A percentile compares a stretch with the other conserved stretches of the same genome.
phyloP scores from a whole-genome alignment of 1,284 basidiomycete species.

The Sporisorium graminicola region DNA sequence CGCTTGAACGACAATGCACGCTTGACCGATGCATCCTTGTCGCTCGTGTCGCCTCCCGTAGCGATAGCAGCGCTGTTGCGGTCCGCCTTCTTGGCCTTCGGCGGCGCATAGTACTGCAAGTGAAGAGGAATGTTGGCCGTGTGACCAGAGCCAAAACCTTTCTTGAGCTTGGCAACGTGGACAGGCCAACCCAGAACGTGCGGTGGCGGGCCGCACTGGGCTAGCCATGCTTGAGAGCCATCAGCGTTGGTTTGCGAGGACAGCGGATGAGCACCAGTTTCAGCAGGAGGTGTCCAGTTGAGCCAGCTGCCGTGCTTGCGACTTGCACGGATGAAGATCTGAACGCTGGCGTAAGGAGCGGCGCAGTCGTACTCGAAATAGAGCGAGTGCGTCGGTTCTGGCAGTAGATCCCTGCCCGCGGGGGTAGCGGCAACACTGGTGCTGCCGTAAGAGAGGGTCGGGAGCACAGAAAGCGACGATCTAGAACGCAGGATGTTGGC shows the following conservation, averaged over 20 bases:
- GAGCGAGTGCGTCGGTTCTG: slow-evolving; percentile 56
- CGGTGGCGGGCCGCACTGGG: slow-evolving; percentile 54
- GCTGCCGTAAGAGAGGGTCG: slow-evolving; percentile 28
- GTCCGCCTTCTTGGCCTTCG: slow-evolving; percentile 27
- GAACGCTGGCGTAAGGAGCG: slow-evolving; percentile 55
- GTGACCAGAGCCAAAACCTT: slow-evolving; percentile 50
- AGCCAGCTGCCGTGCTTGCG: slow-evolving; percentile 66
- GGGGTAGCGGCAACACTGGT: slow-evolving; percentile 2
- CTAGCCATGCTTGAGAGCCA: slow-evolving; percentile 23
- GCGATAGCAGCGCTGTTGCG: neutral
- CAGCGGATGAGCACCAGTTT: slow-evolving; percentile 15
- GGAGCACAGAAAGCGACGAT: slow-evolving; percentile 38
- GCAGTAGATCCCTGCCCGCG: slow-evolving; percentile 13
- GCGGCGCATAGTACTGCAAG: slow-evolving; percentile 57
- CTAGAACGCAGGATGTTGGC: slow-evolving; percentile 36
- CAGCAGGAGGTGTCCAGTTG: slow-evolving; percentile 24
- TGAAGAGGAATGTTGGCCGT: slow-evolving; percentile 44
- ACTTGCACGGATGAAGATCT: slow-evolving; percentile 62
- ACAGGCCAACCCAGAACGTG: slow-evolving; percentile 65
- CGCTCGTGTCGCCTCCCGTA: slow-evolving; percentile 10
- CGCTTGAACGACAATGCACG: slow-evolving; percentile 12
- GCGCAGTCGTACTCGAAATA: slow-evolving; percentile 66
- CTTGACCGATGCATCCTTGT: slow-evolving; percentile 13
- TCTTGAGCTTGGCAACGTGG: slow-evolving; percentile 51
- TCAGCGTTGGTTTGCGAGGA: slow-evolving; percentile 9